A percentile compares a stretch with the other conserved stretches of the same genome.
These are phyloP conservation scores for Colletotrichum sansevieriae DNA, from an alignment of 2,329 filamentous ascomycete species.

Conservation along the genomic window DNA sequence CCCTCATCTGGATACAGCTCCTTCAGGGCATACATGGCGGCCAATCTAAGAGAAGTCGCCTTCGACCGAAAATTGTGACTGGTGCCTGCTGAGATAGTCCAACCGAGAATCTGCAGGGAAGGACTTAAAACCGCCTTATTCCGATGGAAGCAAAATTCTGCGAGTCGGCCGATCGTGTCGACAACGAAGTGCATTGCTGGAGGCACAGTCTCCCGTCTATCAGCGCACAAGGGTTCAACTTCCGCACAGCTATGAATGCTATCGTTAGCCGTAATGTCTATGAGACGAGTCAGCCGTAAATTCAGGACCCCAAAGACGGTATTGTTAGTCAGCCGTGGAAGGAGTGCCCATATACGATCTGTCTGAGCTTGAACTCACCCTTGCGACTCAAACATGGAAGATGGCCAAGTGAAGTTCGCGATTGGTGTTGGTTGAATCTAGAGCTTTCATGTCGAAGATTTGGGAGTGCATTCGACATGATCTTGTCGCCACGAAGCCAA, in stretches of 20 bases:
- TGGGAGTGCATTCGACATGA: too few species aligned
- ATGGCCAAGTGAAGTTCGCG: too few species aligned
- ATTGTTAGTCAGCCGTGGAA: neutral
- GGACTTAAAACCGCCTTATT: neutral
- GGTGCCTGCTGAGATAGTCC: neutral
- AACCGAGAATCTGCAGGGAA: neutral
- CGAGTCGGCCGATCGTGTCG: neutral
- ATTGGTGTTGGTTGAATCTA: too few species aligned
- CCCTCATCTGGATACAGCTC: constrained; percentile 3
- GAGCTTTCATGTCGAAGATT: too few species aligned
- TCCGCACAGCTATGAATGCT: constrained; percentile 4
- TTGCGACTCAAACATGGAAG: too few species aligned
- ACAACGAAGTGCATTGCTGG: neutral
- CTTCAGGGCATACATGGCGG: neutral
- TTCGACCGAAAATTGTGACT: neutral
- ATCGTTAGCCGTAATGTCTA: constrained; percentile 9
- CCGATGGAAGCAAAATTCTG: neutral
- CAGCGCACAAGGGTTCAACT: constrained; percentile 5
- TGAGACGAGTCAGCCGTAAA: constrained; percentile 4
- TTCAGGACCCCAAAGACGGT: neutral
- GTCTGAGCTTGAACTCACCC: too few species aligned
- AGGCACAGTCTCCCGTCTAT: constrained; percentile 18
- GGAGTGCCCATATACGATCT: too few species aligned
- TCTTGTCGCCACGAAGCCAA: too few species aligned
- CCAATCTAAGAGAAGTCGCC: neutral